These are phyloP conservation scores for Ajuga reptans DNA, from an alignment of 305 asterid species.

Conservation along the genomic window DNA sequence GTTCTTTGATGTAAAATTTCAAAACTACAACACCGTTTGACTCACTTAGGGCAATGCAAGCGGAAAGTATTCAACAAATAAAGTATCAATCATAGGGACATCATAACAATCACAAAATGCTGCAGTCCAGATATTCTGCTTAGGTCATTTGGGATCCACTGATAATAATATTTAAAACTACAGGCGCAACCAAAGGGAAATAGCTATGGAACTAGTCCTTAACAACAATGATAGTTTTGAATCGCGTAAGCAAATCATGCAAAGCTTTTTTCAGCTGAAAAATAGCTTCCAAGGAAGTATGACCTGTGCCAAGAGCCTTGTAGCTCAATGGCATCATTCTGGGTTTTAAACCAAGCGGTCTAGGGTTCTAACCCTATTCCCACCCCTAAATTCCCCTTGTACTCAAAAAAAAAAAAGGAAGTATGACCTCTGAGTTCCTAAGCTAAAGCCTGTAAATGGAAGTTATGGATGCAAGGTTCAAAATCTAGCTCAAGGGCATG, in stretches of 20 bases:
- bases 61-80: conserved; percentile 1
- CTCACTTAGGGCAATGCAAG: neutral
- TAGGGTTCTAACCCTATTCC: no score
- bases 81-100: conserved; percentile 1
- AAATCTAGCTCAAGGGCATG: conserved; percentile 2
- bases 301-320: no score
- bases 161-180: neutral
- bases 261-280: conserved; percentile 1
- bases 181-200: neutral
- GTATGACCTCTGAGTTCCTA: neutral
- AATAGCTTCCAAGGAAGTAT: neutral
- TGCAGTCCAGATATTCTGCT: neutral
- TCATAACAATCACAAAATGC: neutral
- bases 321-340: no score
- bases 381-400: no score
- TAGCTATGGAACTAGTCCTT: neutral
- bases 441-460: neutral
- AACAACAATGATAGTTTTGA: neutral
- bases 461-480: neutral
- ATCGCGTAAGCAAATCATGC: conserved; percentile 3
- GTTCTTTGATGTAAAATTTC: neutral
- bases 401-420: no score
- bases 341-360: no score
- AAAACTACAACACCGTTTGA: neutral
- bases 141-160: conserved; percentile 1